Base-by-base conservation (phyloP, 176 grass and related monocot genomes). In the Ampelocalamus luodianensis region DNA sequence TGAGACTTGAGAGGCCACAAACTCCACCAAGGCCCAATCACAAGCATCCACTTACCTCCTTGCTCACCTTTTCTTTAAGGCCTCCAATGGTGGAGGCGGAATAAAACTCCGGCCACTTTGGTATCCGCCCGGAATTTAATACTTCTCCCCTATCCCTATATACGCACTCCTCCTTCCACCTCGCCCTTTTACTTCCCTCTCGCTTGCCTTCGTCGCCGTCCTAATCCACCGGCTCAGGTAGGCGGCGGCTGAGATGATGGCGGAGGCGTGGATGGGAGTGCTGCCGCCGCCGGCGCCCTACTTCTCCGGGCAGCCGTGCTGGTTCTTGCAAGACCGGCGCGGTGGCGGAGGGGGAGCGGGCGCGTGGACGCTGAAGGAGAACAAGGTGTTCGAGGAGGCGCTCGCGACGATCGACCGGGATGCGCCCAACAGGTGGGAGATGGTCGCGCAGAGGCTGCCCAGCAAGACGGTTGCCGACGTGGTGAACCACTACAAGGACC, bases 371-470 rank as follows among this genome's bases (percentile, higher is more conserved):
- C 15, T 36, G 10, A 82, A 85, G 78, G 97, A 99, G 90, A 99
- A 99, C 92, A 99, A 99, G 67, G 45, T 86, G 32, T 99, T 99
- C 82, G 97, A 99, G 88, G 68, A 88, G 71, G 93, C 97, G 42
- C 84, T 99, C 14, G 97, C 97, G 11, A 72, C 32, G 22, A 79
- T 92, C 84, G 97, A 99, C 85, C 34, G 83, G 14, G 79, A 92
- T 69, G 86, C 90, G 40, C 97, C 92, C 3, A 79, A 99, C 86
- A 59, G 92, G 63, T 99, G 93, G 93, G 91, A 90, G 76, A 81
- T 45, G 78, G 93, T 99, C 45, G 97, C 97, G 16, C 9, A 56
- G 36, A 65, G 67, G 81, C 82, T 99, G 80, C 96, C 93, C 5
- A 42, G 55, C 46, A 99, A 99, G 90, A 86, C 97, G 53, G 78